Evolutionary conservation across 2,329 filamentous ascomycete species (phyloP), one percentile per base, ranked within the genome.

Genomic region (Penicillium sp.): DNA sequence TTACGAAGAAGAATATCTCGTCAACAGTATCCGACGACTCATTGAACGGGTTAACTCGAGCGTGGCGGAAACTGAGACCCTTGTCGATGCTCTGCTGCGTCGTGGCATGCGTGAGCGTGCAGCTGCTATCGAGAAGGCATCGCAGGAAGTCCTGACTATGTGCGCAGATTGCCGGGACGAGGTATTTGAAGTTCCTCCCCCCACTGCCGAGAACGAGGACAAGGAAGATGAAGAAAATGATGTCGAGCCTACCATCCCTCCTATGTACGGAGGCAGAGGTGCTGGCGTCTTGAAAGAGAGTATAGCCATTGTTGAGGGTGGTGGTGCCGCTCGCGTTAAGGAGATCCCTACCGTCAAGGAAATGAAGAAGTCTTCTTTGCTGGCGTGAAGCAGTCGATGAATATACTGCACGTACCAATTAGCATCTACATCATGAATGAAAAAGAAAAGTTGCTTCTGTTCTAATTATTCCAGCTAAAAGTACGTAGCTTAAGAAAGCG

Each of bases 1-100:
- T 6, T 99, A 99, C 72, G 94, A 99, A 73, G 93, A 97, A 69
- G 94, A 97, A 73, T 99, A 99, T 72, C 83, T 99, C 6, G 87
- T 96, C 55, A 94, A 92, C 71, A 93, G 88, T 63, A 86, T 97
- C 35, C 84, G 87, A 13, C 81, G 94, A 25, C 80, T 99, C 34
- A 84, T 96, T 15, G 91, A 96, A 71, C 82, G 92, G 35, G 85
- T 96, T 23, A 91, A 92, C 71, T 80, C 79, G 23, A 82, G 87
- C 3, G 82, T 86, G 48, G 80, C 83, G 1, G 94, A 99, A 70
- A 84, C 90, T 0, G 82, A 85, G 67, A 77, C 86, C 16, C 79
- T 97, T 8, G 82, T 96, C 0, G 86, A 89, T 60, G 91, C 88
- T 0, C 77, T 97, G 55, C 79, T 91, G 58, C 82, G 91, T 54